phyloP scores from a whole-genome alignment of 1,284 basidiomycete species.

The Pseudozyma hubeiensis region DNA sequence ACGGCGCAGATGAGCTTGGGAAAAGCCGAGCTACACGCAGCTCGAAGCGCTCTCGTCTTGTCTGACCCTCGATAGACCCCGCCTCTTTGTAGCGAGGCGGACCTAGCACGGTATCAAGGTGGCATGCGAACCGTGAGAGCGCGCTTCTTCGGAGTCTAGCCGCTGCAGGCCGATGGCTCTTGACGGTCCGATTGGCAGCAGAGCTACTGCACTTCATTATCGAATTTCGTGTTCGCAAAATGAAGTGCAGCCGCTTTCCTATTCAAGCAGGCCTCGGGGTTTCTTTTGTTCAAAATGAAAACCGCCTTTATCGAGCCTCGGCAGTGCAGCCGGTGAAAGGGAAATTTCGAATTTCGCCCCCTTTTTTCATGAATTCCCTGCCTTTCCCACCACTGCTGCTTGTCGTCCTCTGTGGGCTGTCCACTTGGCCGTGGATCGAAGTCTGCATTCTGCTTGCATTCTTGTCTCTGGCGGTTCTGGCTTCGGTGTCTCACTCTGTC shows the following conservation, averaged over 20 bases:
- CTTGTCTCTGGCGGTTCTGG: conserved; percentile 1
- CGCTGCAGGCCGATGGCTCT: too few relatives aligned
- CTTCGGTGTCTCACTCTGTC: conserved; percentile 16
- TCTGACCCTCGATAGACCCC: conserved; percentile 8
- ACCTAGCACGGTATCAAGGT: neutral
- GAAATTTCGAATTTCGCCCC: conserved; percentile 7
- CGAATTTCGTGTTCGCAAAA: neutral
- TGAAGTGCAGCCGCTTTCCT: too few relatives aligned
- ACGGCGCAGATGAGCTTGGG: conserved; percentile 16
- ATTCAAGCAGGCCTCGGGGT: too few relatives aligned
- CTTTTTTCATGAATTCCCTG: too few relatives aligned
- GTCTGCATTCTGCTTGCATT: conserved; percentile 15
- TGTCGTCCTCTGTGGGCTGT: neutral
- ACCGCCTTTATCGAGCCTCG: neutral
- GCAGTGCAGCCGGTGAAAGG: neutral
- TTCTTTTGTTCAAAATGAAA: too few relatives aligned
- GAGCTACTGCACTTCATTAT: neutral
- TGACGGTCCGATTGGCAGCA: too few relatives aligned
- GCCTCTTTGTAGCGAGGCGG: neutral
- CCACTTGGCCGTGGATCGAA: conserved; percentile 5
- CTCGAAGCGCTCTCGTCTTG: neutral
- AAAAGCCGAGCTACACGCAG: conserved; percentile 36
- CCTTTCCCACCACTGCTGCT: too few relatives aligned
- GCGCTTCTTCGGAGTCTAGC: too few relatives aligned
- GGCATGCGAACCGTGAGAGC: too few relatives aligned